A percentile compares a stretch with the other conserved stretches of the same genome.
These are phyloP conservation scores for Leishmania tarentolae DNA, from an alignment of 208 protist species.

Conservation along the genomic window DNA sequence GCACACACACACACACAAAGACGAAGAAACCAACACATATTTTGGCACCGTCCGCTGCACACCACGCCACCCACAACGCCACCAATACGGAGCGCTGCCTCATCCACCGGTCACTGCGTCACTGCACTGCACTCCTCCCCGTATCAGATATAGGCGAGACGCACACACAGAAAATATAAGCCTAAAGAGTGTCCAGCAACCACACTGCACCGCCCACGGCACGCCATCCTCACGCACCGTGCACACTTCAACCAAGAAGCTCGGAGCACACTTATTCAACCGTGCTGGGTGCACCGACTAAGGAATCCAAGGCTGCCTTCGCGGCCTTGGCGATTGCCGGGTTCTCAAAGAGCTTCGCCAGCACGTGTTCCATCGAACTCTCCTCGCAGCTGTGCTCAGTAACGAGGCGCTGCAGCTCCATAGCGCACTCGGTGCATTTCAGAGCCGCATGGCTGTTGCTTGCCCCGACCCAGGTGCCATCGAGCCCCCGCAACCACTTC, in stretches of 20 bases:
- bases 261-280: background rate
- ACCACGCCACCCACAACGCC: background rate
- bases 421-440: constrained; percentile 8
- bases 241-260: background rate
- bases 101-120: background rate
- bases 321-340: constrained; percentile 36
- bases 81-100: background rate
- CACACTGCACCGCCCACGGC: background rate
- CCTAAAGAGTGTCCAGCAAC: background rate
- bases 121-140: background rate
- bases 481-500: constrained; percentile 49
- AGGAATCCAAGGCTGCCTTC: constrained; percentile 13
- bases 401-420: constrained; percentile 31
- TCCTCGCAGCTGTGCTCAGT: constrained; percentile 10
- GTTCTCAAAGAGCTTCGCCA: constrained; percentile 58
- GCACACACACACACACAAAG: background rate
- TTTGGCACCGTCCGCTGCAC: background rate
- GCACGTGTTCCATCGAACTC: constrained; percentile 35
- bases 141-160: background rate
- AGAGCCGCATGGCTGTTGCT: background rate
- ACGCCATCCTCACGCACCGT: background rate
- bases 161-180: background rate
- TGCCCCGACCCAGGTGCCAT: constrained; percentile 15
- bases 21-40: background rate
- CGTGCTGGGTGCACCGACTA: background rate